These are phyloP conservation scores for Rosa rugosa DNA, from an alignment of 306 rosid species.

Conservation along the genomic window DNA sequence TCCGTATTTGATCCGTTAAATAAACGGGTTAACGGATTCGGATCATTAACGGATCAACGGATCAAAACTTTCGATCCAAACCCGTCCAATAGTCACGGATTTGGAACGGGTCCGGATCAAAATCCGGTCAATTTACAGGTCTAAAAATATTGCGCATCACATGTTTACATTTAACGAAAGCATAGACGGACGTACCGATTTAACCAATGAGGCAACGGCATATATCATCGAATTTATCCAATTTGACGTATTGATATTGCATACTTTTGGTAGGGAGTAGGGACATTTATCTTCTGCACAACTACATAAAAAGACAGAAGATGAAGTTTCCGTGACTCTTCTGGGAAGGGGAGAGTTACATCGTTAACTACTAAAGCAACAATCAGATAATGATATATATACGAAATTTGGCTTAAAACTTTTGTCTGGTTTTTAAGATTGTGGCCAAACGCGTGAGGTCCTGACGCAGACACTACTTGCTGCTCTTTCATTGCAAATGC, in stretches of 20 bases:
- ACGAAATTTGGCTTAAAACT: neutral
- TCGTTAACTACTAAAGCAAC: constrained; percentile 1
- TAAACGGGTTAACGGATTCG: no score
- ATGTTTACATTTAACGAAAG: no score
- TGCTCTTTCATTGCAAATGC: neutral
- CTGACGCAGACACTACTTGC: constrained; percentile 12
- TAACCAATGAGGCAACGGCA: no score
- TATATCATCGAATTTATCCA: no score
- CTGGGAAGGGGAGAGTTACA: constrained; percentile 17
- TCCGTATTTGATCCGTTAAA: no score
- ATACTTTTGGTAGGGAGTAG: neutral
- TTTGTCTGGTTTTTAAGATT: constrained; percentile 18
- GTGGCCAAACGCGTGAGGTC: constrained; percentile 19
- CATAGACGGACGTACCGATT: no score
- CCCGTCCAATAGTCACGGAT: no score
- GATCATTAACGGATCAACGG: no score
- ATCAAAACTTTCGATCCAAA: no score
- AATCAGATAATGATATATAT: neutral
- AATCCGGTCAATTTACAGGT: no score
- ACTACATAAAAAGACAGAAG: constrained; percentile 1
- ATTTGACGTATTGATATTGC: neutral
- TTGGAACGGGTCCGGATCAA: no score
- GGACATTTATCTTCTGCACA: neutral
- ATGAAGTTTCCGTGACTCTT: constrained; percentile 40
- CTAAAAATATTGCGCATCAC: no score